Evolutionary conservation across 257 asterid genomes (phyloP).

Genomic region (Solanum piurae): DNA sequence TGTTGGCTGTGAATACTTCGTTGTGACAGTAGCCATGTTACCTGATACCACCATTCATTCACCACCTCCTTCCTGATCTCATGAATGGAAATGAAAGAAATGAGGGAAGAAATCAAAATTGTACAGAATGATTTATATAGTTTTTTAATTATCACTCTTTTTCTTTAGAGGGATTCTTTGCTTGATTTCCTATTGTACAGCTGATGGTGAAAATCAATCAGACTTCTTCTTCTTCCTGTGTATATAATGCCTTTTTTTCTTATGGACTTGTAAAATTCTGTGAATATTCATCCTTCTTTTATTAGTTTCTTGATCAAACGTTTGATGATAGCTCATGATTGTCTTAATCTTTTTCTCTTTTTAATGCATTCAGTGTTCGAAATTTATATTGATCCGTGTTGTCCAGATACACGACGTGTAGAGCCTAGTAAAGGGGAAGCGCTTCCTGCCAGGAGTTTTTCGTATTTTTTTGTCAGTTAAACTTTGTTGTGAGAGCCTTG

Average conservation of each 20-base stretch:
- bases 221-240: neutral
- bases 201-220: conserved; percentile 3
- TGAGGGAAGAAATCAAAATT: conserved; percentile 62
- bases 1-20: conserved; percentile 77
- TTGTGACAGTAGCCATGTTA: conserved; percentile 88
- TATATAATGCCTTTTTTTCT: neutral
- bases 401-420: too few species aligned
- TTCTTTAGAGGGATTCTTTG: conserved; percentile 13
- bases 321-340: neutral
- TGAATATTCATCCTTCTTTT: neutral
- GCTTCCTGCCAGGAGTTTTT: neutral
- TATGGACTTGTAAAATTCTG: neutral
- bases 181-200: conserved; percentile 6
- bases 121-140: conserved; percentile 32
- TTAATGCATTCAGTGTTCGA: neutral
- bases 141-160: neutral
- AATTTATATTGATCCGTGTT: neutral
- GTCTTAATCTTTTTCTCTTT: neutral
- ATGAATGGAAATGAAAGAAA: conserved; percentile 46
- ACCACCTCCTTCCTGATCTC: conserved; percentile 79
- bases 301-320: neutral
- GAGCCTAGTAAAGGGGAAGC: neutral
- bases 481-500: too few species aligned
- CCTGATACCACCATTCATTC: conserved; percentile 71
- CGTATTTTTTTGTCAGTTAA: neutral